phyloP scores from a whole-genome alignment of 2,329 filamentous ascomycete genomes.

The Calonectria leucothoes region DNA sequence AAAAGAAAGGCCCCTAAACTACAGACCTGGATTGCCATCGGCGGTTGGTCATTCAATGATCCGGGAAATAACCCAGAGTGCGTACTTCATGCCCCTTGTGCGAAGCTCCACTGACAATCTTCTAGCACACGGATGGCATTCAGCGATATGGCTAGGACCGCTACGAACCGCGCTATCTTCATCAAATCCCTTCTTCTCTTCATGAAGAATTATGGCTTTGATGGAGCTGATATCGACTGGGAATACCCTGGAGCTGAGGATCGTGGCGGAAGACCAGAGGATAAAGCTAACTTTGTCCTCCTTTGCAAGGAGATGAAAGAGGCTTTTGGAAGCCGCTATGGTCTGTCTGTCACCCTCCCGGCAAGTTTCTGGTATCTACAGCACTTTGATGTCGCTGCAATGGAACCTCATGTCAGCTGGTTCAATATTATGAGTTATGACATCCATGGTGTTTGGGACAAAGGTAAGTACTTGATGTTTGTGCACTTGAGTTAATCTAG shows the following conservation, averaged over 20 bases:
- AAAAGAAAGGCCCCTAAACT: too few species aligned
- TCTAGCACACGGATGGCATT: neutral
- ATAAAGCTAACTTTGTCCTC: neutral
- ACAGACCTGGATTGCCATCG: too few species aligned
- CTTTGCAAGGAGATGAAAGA: neutral
- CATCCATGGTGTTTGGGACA: neutral
- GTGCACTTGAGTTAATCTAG: too few species aligned
- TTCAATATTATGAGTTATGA: neutral
- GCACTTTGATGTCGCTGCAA: neutral
- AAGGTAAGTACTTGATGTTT: too few species aligned
- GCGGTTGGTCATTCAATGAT: too few species aligned
- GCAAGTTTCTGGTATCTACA: neutral
- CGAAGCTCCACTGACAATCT: too few species aligned
- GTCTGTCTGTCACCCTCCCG: neutral
- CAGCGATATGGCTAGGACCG: neutral
- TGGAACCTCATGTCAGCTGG: neutral
- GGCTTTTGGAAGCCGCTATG: neutral
- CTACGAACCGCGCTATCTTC: neutral
- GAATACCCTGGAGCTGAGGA: neutral
- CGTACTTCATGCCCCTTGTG: too few species aligned
- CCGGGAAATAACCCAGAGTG: too few species aligned
- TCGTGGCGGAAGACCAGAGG: neutral
- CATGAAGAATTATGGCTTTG: neutral
- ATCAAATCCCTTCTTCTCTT: neutral
- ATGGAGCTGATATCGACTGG: neutral